Evolutionary conservation across 1,139 yeast species (phyloP).

Genomic region (Tardiomyces blankii): DNA sequence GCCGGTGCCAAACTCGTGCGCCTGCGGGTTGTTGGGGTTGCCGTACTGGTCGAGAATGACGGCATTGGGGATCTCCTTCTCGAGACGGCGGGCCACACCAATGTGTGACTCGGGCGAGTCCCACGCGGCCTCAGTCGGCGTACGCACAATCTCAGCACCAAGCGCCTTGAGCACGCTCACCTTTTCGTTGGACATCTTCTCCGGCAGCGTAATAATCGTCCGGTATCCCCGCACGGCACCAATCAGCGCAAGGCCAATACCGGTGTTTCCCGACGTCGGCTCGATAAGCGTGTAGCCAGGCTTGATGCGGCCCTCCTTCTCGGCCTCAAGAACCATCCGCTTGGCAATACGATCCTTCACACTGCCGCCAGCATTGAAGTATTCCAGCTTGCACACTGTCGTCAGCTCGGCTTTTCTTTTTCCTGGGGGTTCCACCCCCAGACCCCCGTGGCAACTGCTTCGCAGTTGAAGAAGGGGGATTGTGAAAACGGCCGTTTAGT

Average conservation of each 20-base stretch:
- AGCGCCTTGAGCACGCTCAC: slow-evolving; percentile 80
- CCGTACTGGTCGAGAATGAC: slow-evolving; percentile 79
- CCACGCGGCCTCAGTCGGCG: slow-evolving; percentile 92
- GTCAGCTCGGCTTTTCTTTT: no score
- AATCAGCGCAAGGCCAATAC: slow-evolving; percentile 78
- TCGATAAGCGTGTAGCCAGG: slow-evolving; percentile 83
- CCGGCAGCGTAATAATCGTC: slow-evolving; percentile 82
- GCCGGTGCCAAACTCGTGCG: slow-evolving; percentile 81
- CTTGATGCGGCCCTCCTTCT: slow-evolving; percentile 63
- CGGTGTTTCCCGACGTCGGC: slow-evolving; percentile 72
- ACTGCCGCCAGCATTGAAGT: slow-evolving; percentile 62
- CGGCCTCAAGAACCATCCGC: slow-evolving; percentile 76
- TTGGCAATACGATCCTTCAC: slow-evolving; percentile 51
- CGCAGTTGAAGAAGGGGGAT: no score
- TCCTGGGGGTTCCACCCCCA: no score
- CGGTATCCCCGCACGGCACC: slow-evolving; percentile 85
- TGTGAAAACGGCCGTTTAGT: no score
- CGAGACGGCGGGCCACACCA: slow-evolving; percentile 76
- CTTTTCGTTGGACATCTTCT: slow-evolving; percentile 87
- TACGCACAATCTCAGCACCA: slow-evolving; percentile 85
- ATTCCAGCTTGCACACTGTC: slow-evolving; percentile 43
- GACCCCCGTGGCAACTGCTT: no score
- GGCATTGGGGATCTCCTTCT: slow-evolving; percentile 77
- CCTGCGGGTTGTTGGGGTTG: slow-evolving; percentile 69
- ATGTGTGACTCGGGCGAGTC: slow-evolving; percentile 88